A percentile compares a stretch with the other conserved stretches of the same genome.
phyloP scores from a whole-genome alignment of 2,329 filamentous ascomycete species.

The Claviceps quebecensis region DNA sequence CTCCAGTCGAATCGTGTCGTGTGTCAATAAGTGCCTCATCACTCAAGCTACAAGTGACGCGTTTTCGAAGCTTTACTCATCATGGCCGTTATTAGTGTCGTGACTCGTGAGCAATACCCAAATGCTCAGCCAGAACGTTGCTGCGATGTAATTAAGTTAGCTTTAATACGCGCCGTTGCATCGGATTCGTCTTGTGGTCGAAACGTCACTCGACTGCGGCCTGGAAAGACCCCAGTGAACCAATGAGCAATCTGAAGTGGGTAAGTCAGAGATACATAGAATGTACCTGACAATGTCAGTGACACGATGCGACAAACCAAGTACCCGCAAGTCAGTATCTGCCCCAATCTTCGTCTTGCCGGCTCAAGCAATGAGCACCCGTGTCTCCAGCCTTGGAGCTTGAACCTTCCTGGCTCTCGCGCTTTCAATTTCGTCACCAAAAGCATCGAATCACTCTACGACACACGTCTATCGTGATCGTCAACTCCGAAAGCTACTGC shows the following conservation, averaged over 20 bases:
- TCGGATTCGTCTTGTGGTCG: neutral
- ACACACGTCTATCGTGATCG: neutral
- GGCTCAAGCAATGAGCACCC: constrained; percentile 1
- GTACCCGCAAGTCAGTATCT: constrained; percentile 8
- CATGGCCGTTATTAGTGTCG: too few species aligned
- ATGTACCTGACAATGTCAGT: constrained; percentile 12
- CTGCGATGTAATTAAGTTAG: neutral
- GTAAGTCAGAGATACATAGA: neutral
- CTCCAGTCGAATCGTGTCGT: too few species aligned
- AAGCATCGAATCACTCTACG: constrained; percentile 4
- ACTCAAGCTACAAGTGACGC: too few species aligned
- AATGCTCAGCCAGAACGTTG: neutral
- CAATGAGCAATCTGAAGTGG: constrained; percentile 2
- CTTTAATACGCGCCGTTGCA: neutral
- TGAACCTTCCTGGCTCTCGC: constrained; percentile 15
- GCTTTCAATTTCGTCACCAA: neutral
- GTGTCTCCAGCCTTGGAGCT: constrained; percentile 16
- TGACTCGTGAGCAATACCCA: too few species aligned
- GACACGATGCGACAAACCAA: neutral
- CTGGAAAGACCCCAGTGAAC: neutral
- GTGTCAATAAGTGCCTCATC: too few species aligned
- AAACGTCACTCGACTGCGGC: constrained; percentile 11
- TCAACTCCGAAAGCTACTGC: neutral
- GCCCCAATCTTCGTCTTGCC: constrained; percentile 4
- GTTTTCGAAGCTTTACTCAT: too few species aligned